A percentile compares a stretch with the other conserved stretches of the same genome.
These are phyloP conservation scores for Xylaria multiplex DNA, from an alignment of 2,329 filamentous ascomycete species.

Conservation along the genomic window DNA sequence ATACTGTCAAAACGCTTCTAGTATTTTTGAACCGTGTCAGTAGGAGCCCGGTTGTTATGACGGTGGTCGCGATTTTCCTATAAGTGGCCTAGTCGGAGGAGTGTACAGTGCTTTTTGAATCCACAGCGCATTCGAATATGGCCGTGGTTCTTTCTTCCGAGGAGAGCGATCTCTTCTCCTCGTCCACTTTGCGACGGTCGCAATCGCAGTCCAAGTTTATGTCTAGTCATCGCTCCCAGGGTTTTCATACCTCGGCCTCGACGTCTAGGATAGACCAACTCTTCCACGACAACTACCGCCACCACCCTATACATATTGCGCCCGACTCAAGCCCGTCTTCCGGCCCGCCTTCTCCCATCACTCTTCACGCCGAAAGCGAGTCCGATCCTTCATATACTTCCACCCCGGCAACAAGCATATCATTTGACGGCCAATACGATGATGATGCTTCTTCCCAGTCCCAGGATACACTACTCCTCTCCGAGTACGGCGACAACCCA, in stretches of 20 bases:
- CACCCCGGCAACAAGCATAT: conserved; percentile 71
- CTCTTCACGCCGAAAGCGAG: conserved; percentile 62
- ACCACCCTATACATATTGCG: conserved; percentile 48
- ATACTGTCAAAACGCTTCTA: conserved; percentile 1
- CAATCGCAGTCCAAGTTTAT: conserved; percentile 69
- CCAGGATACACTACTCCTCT: conserved; percentile 60
- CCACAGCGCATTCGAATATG: conserved; percentile 52
- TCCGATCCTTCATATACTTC: conserved; percentile 67
- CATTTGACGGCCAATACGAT: conserved; percentile 67
- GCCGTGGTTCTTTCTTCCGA: conserved; percentile 67
- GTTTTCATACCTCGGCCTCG: conserved; percentile 58
- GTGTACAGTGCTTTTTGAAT: conserved; percentile 25
- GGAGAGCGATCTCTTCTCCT: conserved; percentile 66
- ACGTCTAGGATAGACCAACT: conserved; percentile 58
- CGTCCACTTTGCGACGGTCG: conserved; percentile 65
- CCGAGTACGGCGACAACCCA: conserved; percentile 58
- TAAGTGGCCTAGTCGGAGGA: conserved; percentile 46
- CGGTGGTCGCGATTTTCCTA: conserved; percentile 34
- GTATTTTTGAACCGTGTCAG: conserved; percentile 7
- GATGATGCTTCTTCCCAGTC: conserved; percentile 56
- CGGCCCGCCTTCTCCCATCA: conserved; percentile 65
- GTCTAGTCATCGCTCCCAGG: conserved; percentile 52
- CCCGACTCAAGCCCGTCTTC: conserved; percentile 63
- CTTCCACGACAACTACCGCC: conserved; percentile 56
- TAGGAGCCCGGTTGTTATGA: conserved; percentile 38